Percentiles rank a stretch among this genome's conserved stretches.
phyloP scores from a whole-genome alignment of 306 rosid species.

The Lathyrus aphaca region DNA sequence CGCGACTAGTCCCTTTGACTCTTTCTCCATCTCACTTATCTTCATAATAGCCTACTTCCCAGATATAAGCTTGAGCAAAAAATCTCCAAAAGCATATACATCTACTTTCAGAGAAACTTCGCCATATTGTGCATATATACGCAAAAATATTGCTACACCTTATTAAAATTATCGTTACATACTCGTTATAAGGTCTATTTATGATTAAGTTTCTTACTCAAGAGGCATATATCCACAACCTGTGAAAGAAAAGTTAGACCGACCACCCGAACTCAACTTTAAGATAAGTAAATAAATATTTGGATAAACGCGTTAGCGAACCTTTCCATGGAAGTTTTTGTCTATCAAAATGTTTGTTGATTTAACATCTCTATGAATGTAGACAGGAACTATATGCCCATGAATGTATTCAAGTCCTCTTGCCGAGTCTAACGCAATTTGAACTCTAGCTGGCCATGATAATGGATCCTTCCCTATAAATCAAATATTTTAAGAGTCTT shows the following conservation, averaged over 20 bases:
- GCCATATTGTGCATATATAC: slow-evolving; percentile 75
- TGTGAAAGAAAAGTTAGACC: slow-evolving; percentile 33
- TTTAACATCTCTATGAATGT: slow-evolving; percentile 78
- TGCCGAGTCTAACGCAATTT: slow-evolving; percentile 76
- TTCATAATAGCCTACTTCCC: slow-evolving; percentile 66
- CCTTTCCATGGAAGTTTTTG: slow-evolving; percentile 73
- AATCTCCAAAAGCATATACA: slow-evolving; percentile 82
- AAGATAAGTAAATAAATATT: slow-evolving; percentile 16
- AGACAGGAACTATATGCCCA: slow-evolving; percentile 81
- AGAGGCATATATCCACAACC: slow-evolving; percentile 92
- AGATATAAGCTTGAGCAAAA: slow-evolving; percentile 65
- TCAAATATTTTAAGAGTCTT: slow-evolving; percentile 14
- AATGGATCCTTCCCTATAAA: slow-evolving; percentile 58
- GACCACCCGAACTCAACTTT: slow-evolving; percentile 3
- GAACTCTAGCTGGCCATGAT: slow-evolving; percentile 71
- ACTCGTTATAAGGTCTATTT: background rate
- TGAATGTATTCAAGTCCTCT: slow-evolving; percentile 83
- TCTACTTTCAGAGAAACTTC: slow-evolving; percentile 66
- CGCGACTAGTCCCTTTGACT: slow-evolving; percentile 65
- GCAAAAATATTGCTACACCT: slow-evolving; percentile 7
- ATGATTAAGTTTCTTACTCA: slow-evolving; percentile 51
- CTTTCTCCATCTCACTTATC: slow-evolving; percentile 51
- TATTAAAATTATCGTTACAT: slow-evolving; percentile 16
- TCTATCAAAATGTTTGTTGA: slow-evolving; percentile 77
- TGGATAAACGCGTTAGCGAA: slow-evolving; percentile 25